A percentile compares a stretch with the other conserved stretches of the same genome.
These are phyloP conservation scores for Pelargonium myrrhifolium DNA, from an alignment of 441 rosid genomes.

Conservation along the genomic window DNA sequence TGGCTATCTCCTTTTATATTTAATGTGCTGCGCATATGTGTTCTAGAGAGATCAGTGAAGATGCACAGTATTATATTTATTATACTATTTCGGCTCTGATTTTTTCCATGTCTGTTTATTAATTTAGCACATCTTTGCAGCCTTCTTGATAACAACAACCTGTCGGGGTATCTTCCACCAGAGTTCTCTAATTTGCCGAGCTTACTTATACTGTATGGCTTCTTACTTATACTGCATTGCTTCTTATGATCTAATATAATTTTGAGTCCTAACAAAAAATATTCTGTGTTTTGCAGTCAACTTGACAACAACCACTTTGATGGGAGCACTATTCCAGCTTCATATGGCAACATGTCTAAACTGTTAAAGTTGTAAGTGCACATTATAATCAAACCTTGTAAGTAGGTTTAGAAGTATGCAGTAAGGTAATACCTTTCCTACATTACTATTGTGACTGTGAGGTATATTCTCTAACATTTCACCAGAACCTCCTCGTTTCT, in stretches of 20 bases:
- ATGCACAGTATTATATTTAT: constrained; percentile 6
- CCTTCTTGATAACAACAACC: constrained; percentile 85
- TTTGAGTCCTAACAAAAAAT: constrained; percentile 6
- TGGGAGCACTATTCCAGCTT: constrained; percentile 60
- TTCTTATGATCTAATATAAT: background rate
- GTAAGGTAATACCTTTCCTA: background rate
- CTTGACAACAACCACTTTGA: constrained; percentile 84
- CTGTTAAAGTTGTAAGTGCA: constrained; percentile 85
- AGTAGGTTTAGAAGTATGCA: constrained; percentile 15
- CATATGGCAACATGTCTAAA: constrained; percentile 65
- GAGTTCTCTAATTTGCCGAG: constrained; percentile 62
- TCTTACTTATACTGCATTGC: constrained; percentile 13
- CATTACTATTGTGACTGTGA: background rate
- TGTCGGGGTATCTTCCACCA: constrained; percentile 82
- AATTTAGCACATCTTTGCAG: constrained; percentile 37
- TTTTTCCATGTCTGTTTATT: constrained; percentile 11
- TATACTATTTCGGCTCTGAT: background rate
- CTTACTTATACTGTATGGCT: constrained; percentile 70
- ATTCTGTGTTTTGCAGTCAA: constrained; percentile 50
- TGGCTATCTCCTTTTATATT: constrained; percentile 17
- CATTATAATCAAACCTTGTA: constrained; percentile 16
- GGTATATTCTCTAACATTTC: background rate
- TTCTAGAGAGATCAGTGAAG: constrained; percentile 12
- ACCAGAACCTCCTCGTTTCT: background rate
- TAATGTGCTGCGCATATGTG: constrained; percentile 6